These are phyloP conservation scores for Scedosporium boydii DNA, from an alignment of 2,329 filamentous ascomycete species.

Conservation along the genomic window DNA sequence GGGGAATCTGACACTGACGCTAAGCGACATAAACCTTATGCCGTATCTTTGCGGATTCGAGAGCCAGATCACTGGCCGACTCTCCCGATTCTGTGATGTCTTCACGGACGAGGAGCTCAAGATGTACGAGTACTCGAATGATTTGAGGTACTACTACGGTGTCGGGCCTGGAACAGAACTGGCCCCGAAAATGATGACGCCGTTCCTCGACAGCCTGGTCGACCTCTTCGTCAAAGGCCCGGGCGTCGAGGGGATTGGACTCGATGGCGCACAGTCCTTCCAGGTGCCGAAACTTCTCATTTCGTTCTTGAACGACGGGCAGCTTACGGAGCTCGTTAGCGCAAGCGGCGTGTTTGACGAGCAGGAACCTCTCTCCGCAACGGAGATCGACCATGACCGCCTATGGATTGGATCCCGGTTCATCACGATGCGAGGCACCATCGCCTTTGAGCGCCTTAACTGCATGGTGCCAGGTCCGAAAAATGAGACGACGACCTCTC, in stretches of 20 bases:
- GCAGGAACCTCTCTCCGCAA: slow-evolving; percentile 37
- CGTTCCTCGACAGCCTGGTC: slow-evolving; percentile 45
- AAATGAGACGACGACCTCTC: neutral
- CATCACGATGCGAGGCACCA: slow-evolving; percentile 54
- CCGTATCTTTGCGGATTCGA: slow-evolving; percentile 66
- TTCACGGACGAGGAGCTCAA: slow-evolving; percentile 53
- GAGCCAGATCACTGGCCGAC: slow-evolving; percentile 52
- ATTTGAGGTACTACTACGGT: slow-evolving; percentile 60
- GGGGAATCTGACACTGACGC: slow-evolving; percentile 44
- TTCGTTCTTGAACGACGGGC: slow-evolving; percentile 57
- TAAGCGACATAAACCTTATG: slow-evolving; percentile 45
- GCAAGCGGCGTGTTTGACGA: slow-evolving; percentile 52
- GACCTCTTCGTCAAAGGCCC: slow-evolving; percentile 43
- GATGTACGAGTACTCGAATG: slow-evolving; percentile 58
- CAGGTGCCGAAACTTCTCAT: slow-evolving; percentile 47
- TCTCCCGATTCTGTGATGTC: slow-evolving; percentile 53
- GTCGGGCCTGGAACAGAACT: slow-evolving; percentile 46
- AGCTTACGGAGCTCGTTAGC: slow-evolving; percentile 51
- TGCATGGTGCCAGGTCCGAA: slow-evolving; percentile 24
- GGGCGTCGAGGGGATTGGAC: slow-evolving; percentile 33
- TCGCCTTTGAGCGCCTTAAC: slow-evolving; percentile 53
- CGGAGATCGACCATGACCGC: slow-evolving; percentile 33
- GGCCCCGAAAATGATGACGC: slow-evolving; percentile 50
- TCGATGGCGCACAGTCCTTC: slow-evolving; percentile 33
- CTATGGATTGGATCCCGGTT: slow-evolving; percentile 47